A percentile compares a stretch with the other conserved stretches of the same genome.
Evolutionary conservation across 2,329 filamentous ascomycete species (phyloP).

Genomic region (Ophiostoma perfectum): DNA sequence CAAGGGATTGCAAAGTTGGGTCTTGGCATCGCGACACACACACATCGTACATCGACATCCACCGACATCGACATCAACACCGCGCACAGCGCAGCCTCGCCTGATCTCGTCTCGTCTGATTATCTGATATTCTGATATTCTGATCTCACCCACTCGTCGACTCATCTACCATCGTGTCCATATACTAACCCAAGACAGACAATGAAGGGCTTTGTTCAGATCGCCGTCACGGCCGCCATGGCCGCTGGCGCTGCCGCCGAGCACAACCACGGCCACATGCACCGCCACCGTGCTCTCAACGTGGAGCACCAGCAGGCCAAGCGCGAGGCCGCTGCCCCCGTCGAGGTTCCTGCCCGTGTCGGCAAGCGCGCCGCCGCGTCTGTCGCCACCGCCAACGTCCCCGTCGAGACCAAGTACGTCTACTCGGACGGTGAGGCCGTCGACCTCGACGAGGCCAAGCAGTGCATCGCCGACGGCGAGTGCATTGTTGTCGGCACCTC

Average conservation of each 20-base stretch:
- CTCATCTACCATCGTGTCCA: background rate
- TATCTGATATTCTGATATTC: no score
- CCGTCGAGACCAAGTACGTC: constrained; percentile 63
- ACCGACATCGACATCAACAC: no score
- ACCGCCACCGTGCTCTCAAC: constrained; percentile 44
- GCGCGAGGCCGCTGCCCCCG: constrained; percentile 34
- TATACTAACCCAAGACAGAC: constrained; percentile 25
- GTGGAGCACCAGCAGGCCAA: constrained; percentile 50
- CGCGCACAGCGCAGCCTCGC: no score
- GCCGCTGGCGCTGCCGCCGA: constrained; percentile 49
- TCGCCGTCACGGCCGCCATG: constrained; percentile 49
- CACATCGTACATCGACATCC: no score
- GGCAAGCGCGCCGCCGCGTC: constrained; percentile 42
- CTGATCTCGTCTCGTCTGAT: no score
- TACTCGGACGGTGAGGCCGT: constrained; percentile 60
- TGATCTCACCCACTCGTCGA: no score
- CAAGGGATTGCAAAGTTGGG: no score
- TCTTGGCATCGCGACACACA: no score
- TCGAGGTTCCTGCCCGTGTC: constrained; percentile 26
- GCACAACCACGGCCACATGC: constrained; percentile 51
- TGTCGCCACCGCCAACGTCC: constrained; percentile 45
- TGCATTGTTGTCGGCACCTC: constrained; percentile 62
- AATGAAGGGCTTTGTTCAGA: constrained; percentile 48
- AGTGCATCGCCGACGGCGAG: constrained; percentile 65
- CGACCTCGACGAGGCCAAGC: constrained; percentile 57